Evolutionary conservation across 2,329 filamentous ascomycete genomes (phyloP).

Genomic region (Arachnomyces sp.): DNA sequence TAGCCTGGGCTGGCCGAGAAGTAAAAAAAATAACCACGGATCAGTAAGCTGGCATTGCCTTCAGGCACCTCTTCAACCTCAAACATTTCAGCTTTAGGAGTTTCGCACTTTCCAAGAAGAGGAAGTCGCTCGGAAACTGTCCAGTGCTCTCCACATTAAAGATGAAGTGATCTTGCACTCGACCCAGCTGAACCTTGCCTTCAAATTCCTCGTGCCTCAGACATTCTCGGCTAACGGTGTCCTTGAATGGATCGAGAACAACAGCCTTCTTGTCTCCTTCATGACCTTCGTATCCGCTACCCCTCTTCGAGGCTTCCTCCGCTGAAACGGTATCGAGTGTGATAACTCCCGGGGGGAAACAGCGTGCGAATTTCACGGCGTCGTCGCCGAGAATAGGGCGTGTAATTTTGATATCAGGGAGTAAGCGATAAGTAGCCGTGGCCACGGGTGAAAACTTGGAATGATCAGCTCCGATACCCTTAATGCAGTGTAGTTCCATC

Average conservation of each 20-base stretch:
- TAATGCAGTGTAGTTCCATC: conserved; percentile 86
- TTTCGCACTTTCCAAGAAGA: conserved; percentile 85
- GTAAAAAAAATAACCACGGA: conserved; percentile 4
- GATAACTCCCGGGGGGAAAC: conserved; percentile 87
- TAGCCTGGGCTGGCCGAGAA: conserved; percentile 15
- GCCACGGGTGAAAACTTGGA: conserved; percentile 96
- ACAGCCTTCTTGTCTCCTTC: conserved; percentile 81
- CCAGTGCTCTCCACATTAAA: conserved; percentile 92
- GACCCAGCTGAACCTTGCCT: conserved; percentile 87
- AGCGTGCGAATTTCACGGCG: conserved; percentile 79
- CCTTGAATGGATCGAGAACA: conserved; percentile 79
- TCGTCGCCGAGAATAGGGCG: conserved; percentile 78
- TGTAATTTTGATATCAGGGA: conserved; percentile 79
- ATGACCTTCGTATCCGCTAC: conserved; percentile 63
- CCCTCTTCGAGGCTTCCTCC: conserved; percentile 53
- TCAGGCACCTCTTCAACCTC: conserved; percentile 37
- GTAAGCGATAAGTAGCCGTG: conserved; percentile 82
- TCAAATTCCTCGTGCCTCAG: conserved; percentile 88
- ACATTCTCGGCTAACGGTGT: conserved; percentile 90
- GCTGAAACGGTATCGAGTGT: conserved; percentile 64
- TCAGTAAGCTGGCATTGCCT: neutral
- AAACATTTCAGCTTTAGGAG: conserved; percentile 76
- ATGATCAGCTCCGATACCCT: conserved; percentile 89
- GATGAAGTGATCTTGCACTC: conserved; percentile 92
- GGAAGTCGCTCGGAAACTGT: conserved; percentile 86